These are phyloP conservation scores for Mycogone perniciosa DNA, from an alignment of 2,329 filamentous ascomycete genomes.

Conservation along the genomic window DNA sequence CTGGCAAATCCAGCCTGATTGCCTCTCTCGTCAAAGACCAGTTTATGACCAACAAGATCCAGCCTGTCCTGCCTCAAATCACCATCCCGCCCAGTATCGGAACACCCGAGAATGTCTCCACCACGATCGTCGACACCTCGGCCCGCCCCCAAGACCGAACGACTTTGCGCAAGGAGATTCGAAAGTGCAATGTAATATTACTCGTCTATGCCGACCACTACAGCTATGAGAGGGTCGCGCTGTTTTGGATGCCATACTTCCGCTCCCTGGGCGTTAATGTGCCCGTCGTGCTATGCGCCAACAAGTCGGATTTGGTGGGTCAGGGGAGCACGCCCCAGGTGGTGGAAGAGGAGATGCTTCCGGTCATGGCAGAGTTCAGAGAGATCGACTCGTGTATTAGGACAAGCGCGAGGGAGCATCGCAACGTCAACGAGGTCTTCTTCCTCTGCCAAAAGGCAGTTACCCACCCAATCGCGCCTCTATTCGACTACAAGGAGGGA, in stretches of 20 bases:
- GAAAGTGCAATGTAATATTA: slow-evolving; percentile 94
- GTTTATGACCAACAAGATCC: slow-evolving; percentile 93
- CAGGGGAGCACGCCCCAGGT: slow-evolving; percentile 75
- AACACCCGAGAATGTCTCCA: slow-evolving; percentile 93
- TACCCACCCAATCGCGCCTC: slow-evolving; percentile 89
- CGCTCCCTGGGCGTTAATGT: slow-evolving; percentile 97
- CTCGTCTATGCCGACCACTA: slow-evolving; percentile 98
- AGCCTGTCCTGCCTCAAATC: slow-evolving; percentile 87
- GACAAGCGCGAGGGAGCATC: slow-evolving; percentile 83
- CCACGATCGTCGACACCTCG: slow-evolving; percentile 95
- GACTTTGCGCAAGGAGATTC: slow-evolving; percentile 84
- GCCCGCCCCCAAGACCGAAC: slow-evolving; percentile 89
- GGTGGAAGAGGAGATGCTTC: slow-evolving; percentile 94
- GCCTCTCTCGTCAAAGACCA: slow-evolving; percentile 95
- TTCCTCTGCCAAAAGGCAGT: slow-evolving; percentile 98
- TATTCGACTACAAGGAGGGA: slow-evolving; percentile 93
- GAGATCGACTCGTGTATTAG: slow-evolving; percentile 98
- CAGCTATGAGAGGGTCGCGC: slow-evolving; percentile 92
- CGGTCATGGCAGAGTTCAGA: slow-evolving; percentile 97
- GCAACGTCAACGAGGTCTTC: slow-evolving; percentile 93
- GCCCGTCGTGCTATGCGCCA: slow-evolving; percentile 91
- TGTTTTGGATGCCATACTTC: slow-evolving; percentile 99
- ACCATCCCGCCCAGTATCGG: slow-evolving; percentile 90
- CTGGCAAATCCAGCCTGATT: slow-evolving; percentile 90
- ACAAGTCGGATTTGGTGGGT: slow-evolving; percentile 84